Conservation (phyloP, 257 asterid species). For the Nyctanthes arbortristis region DNA sequence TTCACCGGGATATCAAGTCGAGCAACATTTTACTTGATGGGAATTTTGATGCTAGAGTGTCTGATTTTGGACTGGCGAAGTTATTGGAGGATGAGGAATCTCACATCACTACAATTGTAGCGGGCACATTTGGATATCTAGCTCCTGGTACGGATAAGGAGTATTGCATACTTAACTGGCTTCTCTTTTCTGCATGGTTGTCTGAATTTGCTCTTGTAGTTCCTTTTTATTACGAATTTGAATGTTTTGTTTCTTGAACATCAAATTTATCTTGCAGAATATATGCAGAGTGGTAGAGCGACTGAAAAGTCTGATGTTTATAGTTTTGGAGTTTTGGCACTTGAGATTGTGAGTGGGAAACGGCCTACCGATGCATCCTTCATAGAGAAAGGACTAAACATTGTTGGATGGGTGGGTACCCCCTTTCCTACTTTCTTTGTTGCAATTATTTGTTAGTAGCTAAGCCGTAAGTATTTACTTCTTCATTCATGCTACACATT, state of each 20-base stretch:
- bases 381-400: constrained; percentile 81
- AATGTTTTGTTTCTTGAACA: constrained; percentile 6
- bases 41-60: constrained; percentile 85
- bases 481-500: not conserved
- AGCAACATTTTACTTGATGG: constrained; percentile 95
- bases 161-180: not conserved
- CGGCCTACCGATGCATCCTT: constrained; percentile 83
- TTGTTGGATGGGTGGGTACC: constrained; percentile 89
- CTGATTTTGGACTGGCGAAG: constrained; percentile 95
- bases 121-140: constrained; percentile 94
- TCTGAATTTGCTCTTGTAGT: constrained; percentile 1
- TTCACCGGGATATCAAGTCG: constrained; percentile 90
- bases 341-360: constrained; percentile 69
- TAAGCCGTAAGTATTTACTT: not conserved
- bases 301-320: constrained; percentile 85
- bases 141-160: constrained; percentile 71
- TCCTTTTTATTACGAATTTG: constrained; percentile 5
- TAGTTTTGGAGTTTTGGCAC: constrained; percentile 82
- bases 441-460: not conserved
- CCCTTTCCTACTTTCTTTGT: constrained; percentile 4
- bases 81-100: constrained; percentile 90
- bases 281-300: constrained; percentile 95
- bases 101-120: constrained; percentile 95
- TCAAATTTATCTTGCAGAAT: constrained; percentile 44
- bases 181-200: not conserved